A percentile compares a stretch with the other conserved stretches of the same genome.
Evolutionary conservation across 495 filamentous ascomycete species (phyloP).

Genomic region (Penicillium turbatum): DNA sequence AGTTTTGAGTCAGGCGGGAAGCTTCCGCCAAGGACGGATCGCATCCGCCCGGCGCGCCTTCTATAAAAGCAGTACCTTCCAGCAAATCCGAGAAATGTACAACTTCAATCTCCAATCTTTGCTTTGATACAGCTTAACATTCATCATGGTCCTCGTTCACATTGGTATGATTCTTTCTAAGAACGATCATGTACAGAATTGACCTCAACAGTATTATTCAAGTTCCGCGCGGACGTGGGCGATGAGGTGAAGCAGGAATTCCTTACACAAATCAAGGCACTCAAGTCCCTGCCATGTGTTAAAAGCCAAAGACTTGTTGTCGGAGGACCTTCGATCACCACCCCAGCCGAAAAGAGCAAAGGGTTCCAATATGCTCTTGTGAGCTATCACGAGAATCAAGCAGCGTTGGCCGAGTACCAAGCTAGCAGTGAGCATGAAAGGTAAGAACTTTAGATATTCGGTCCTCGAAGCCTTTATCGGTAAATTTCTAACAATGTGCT

Average conservation of each 20-base stretch:
- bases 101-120: not conserved
- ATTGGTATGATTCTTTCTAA: constrained; percentile 23
- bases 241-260: constrained; percentile 35
- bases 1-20: not conserved
- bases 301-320: constrained; percentile 40
- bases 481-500: not conserved
- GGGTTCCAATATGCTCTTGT: constrained; percentile 44
- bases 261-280: constrained; percentile 37
- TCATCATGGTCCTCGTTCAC: constrained; percentile 34
- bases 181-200: not conserved
- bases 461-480: not conserved
- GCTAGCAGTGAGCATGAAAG: constrained; percentile 44
- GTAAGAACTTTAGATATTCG: constrained; percentile 17
- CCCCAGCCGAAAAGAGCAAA: constrained; percentile 44
- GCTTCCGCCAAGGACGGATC: constrained; percentile 11
- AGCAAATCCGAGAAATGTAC: not conserved
- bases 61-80: not conserved
- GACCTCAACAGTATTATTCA: constrained; percentile 38
- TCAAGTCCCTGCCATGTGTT: constrained; percentile 40
- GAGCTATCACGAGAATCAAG: constrained; percentile 42
- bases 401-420: constrained; percentile 43
- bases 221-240: constrained; percentile 36
- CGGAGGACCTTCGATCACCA: constrained; percentile 43
- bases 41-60: constrained; percentile 3
- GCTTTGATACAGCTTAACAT: not conserved